Conservation (phyloP, 2,329 filamentous ascomycete genomes). For the Alternaria solani region DNA sequence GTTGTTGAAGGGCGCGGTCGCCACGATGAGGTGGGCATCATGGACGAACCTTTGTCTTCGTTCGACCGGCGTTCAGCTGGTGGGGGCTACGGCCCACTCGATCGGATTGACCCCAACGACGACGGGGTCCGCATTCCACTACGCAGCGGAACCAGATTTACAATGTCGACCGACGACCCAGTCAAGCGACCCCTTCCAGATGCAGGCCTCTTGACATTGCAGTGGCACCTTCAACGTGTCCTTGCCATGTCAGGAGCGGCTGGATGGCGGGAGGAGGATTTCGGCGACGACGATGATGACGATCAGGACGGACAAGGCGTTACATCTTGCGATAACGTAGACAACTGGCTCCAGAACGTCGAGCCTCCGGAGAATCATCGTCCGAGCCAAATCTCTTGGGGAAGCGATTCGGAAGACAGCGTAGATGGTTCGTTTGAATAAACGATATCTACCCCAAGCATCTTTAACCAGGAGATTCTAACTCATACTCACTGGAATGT, state of each 20-base stretch:
- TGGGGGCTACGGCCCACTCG: background rate
- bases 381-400: conserved; percentile 12
- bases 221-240: conserved; percentile 30
- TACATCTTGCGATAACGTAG: conserved; percentile 1
- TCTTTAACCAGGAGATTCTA: background rate
- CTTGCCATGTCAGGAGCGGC: conserved; percentile 30
- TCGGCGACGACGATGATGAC: conserved; percentile 11
- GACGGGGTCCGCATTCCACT: background rate
- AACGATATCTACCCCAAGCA: background rate
- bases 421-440: conserved; percentile 20
- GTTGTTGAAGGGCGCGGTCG: conserved; percentile 16
- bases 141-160: conserved; percentile 23
- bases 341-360: conserved; percentile 16
- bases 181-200: conserved; percentile 24
- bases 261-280: conserved; percentile 25
- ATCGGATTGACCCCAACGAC: background rate
- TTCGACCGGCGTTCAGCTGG: background rate
- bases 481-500: background rate
- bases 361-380: conserved; percentile 5
- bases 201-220: conserved; percentile 25
- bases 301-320: conserved; percentile 5
- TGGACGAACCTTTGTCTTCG: conserved; percentile 5
- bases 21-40: conserved; percentile 6
- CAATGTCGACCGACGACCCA: conserved; percentile 26
- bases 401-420: conserved; percentile 11